phyloP scores from a whole-genome alignment of 192 early-diverging fungal species.

The Linnemannia schmuckeri region DNA sequence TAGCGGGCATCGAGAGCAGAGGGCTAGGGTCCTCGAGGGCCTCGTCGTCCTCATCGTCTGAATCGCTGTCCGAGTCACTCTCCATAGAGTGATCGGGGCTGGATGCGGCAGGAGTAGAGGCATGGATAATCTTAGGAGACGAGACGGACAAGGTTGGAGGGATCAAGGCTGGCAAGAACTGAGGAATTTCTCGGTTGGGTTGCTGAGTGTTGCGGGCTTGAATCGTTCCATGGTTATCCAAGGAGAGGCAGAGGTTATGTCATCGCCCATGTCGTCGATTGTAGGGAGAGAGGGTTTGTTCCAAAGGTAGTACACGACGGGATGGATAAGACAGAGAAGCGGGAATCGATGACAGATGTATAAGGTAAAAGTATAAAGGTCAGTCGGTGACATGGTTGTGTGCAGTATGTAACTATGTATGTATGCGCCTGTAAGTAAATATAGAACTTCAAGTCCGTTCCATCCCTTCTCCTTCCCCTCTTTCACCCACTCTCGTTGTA shows the following conservation, averaged over 20 bases:
- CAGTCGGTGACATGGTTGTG: not conserved
- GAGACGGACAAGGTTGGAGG: conserved; percentile 50
- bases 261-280: not conserved
- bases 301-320: no score
- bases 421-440: conserved; percentile 25
- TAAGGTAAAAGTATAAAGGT: conserved; percentile 8
- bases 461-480: not conserved
- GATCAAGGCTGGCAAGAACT: conserved; percentile 57
- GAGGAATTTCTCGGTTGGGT: conserved; percentile 57
- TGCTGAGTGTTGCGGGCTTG: conserved; percentile 41
- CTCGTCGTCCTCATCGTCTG: conserved; percentile 68
- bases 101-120: conserved; percentile 41
- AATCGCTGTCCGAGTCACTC: conserved; percentile 59
- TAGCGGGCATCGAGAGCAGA: conserved; percentile 69
- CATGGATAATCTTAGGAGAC: conserved; percentile 36
- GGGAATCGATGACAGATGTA: not conserved
- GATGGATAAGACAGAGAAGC: not conserved
- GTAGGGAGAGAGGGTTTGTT: no score
- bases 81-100: conserved; percentile 56
- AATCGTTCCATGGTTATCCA: not conserved
- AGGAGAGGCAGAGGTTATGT: not conserved
- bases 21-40: conserved; percentile 75
- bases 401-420: not conserved
- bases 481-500: not conserved
- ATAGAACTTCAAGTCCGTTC: conserved; percentile 22